phyloP scores from a whole-genome alignment of 2,329 filamentous ascomycete genomes.

The Fusarium goolgardi region DNA sequence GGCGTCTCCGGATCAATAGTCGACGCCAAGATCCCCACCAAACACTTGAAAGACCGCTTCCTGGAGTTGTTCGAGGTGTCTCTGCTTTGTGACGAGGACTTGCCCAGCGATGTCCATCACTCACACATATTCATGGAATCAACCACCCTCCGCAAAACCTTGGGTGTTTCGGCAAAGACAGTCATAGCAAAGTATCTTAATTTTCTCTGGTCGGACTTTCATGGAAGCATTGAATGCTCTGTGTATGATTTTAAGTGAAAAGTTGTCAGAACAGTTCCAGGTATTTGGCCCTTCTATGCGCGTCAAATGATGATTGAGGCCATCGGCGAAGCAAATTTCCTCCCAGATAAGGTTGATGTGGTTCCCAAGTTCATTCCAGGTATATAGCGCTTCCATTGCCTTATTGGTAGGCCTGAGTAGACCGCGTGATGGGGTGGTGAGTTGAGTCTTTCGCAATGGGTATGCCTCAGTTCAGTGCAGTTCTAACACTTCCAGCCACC shows the following conservation, averaged over 20 bases:
- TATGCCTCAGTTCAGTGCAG: too few relatives aligned
- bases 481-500: neutral
- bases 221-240: neutral
- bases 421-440: neutral
- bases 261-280: neutral
- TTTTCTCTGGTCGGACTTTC: neutral
- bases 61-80: neutral
- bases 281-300: neutral
- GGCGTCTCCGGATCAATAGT: neutral
- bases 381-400: neutral
- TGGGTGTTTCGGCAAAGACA: neutral
- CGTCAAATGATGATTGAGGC: neutral
- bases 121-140: neutral
- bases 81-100: neutral
- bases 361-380: neutral
- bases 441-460: neutral
- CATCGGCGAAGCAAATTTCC: neutral
- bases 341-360: neutral
- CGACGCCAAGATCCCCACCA: neutral
- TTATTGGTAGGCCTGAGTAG: neutral
- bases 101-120: neutral
- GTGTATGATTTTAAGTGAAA: neutral
- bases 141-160: fast-evolving
- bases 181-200: neutral
- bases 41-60: neutral